Evolutionary conservation across 1,284 basidiomycete species (phyloP), one percentile per base, ranked within the genome.

Genomic region (Puccinia polysora): DNA sequence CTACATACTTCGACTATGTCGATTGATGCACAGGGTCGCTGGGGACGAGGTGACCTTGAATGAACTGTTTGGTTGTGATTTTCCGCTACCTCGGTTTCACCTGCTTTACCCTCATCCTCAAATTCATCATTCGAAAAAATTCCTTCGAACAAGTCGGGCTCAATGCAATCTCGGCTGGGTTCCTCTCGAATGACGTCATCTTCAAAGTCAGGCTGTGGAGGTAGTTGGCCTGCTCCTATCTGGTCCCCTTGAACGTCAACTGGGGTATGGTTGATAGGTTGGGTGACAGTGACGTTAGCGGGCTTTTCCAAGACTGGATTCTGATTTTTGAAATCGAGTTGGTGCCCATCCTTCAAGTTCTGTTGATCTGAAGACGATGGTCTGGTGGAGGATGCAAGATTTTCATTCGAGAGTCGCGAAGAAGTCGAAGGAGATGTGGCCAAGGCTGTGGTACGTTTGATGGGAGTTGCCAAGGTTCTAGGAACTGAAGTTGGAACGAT

Each of bases 391-490:
- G 30, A 30, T 12, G 23, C 38, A 14, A 28, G 40, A 28, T 43
- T 40, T 36, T 68, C 65, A 40, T 45, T 58, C 3, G 65, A 68
- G 12, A 68, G n/a, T 30, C 65, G 65, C 43, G 67, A 70, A 4
- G 56, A 59, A 18, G 67, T 50, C 28, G 56, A 70, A 23, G 67
- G 56, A 18, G 56, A 70, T 28, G 67, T 60, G 40, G 15, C 28
- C 12, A 36, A 15, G 65, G 40, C 20, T 32, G 43, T 20, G 45
- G 58, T 28, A 18, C 56, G 34, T 49, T 25, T 60, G 45, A 59
- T 49, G 6, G 67, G 45, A 62, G 28, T 43, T 23, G 25, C 45
- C 6, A 28, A 20, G 8, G 5, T 50, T 10, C 32, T 49, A 5
- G 15, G 18, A 14, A 45, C 23, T 23, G 8, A 2, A 25, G 34